phyloP scores from a whole-genome alignment of 352 stramenopile genomes.

The Globisporangium acanthophoron region DNA sequence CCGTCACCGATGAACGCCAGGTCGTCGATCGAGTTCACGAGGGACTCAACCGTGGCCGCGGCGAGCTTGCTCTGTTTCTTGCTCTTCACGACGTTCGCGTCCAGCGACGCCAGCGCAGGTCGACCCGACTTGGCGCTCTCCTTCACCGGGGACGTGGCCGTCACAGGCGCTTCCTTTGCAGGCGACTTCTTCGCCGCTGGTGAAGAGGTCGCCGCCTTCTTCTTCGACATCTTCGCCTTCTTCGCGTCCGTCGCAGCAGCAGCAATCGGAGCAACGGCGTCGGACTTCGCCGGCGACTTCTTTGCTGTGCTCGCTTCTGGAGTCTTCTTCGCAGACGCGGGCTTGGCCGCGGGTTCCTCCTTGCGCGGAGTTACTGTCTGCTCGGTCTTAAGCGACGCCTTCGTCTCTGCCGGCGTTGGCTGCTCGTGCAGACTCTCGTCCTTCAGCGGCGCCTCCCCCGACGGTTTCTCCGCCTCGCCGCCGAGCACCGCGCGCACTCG shows the following conservation, averaged over 20 bases:
- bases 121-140: conserved; percentile 9
- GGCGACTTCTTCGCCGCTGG: conserved; percentile 8
- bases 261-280: neutral
- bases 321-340: conserved; percentile 2
- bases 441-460: conserved; percentile 3
- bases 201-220: conserved; percentile 1
- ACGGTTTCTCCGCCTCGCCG: neutral
- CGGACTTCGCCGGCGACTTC: conserved; percentile 6
- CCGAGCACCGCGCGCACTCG: conserved; percentile 24
- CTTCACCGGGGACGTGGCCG: conserved; percentile 11
- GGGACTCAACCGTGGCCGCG: conserved; percentile 29
- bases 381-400: conserved; percentile 9
- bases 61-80: conserved; percentile 8
- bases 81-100: conserved; percentile 14
- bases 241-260: conserved; percentile 2
- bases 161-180: conserved; percentile 1
- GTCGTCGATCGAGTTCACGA: conserved; percentile 36
- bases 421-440: conserved; percentile 1
- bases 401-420: conserved; percentile 1
- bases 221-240: conserved; percentile 10
- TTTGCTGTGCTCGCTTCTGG: conserved; percentile 4
- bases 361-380: conserved; percentile 4
- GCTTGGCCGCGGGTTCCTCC: conserved; percentile 2
- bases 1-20: conserved; percentile 39
- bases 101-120: conserved; percentile 9